Conservation (phyloP, 2,329 filamentous ascomycete species). For the Exophiala phaeomuriformis region DNA sequence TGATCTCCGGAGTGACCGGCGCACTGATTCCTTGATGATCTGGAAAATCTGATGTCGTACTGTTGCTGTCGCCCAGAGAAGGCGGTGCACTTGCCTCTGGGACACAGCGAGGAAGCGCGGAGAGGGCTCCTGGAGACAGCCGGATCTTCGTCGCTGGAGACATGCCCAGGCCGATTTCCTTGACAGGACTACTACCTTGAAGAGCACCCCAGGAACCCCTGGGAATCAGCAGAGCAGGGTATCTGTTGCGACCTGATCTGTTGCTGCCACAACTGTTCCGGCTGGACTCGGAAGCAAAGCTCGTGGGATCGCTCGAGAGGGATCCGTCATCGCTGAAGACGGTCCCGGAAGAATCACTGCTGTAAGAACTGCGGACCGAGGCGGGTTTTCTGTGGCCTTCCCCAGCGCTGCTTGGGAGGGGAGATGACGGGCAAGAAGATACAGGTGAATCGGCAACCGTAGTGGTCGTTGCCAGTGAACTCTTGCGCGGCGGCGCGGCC, state of each 20-base stretch:
- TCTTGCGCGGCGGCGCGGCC: conserved; percentile 16
- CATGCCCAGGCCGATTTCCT: conserved; percentile 41
- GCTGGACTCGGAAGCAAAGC: conserved; percentile 39
- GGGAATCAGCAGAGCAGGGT: conserved; percentile 54
- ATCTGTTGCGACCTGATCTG: conserved; percentile 42
- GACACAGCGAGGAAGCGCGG: conserved; percentile 62
- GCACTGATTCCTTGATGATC: conserved; percentile 56
- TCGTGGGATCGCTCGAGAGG: conserved; percentile 46
- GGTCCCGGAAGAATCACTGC: conserved; percentile 72
- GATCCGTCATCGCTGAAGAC: conserved; percentile 42
- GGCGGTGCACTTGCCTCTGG: conserved; percentile 74
- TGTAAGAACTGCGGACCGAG: conserved; percentile 57
- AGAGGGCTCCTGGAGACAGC: conserved; percentile 68
- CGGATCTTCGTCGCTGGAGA: conserved; percentile 52
- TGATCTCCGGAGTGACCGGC: conserved; percentile 72
- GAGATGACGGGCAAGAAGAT: conserved; percentile 39
- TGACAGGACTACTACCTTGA: conserved; percentile 37
- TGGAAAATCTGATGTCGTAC: conserved; percentile 81
- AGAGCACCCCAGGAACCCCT: conserved; percentile 46
- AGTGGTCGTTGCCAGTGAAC: conserved; percentile 14
- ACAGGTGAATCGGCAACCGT: conserved; percentile 24
- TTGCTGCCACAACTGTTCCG: conserved; percentile 32
- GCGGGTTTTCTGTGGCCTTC: conserved; percentile 44
- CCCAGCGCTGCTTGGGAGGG: conserved; percentile 54
- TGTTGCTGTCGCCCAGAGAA: conserved; percentile 72